A percentile compares a stretch with the other conserved stretches of the same genome.
Evolutionary conservation across 2,329 filamentous ascomycete species (phyloP).

Genomic region (Aspergillus ochraceoroseus): DNA sequence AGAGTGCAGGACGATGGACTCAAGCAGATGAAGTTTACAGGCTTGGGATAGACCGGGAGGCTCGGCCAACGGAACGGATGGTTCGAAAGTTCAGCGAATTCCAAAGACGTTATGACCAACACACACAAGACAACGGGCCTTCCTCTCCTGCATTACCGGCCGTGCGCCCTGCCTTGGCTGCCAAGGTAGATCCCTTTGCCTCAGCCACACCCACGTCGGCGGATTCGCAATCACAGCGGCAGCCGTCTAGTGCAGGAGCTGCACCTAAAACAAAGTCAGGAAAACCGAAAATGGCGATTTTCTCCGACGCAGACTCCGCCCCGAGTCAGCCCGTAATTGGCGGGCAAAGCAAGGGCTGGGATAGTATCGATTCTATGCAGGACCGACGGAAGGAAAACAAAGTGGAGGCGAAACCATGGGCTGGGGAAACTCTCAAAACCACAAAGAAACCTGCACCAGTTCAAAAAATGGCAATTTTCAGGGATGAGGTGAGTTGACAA

Average conservation of each 20-base stretch:
- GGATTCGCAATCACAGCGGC: slow-evolving; percentile 63
- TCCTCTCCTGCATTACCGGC: slow-evolving; percentile 81
- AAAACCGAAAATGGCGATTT: slow-evolving; percentile 82
- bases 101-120: slow-evolving; percentile 68
- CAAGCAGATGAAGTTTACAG: slow-evolving; percentile 94
- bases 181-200: slow-evolving; percentile 79
- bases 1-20: slow-evolving; percentile 73
- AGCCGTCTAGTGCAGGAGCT: slow-evolving; percentile 47
- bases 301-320: slow-evolving; percentile 67
- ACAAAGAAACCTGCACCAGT: slow-evolving; percentile 73
- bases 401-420: slow-evolving; percentile 82
- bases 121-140: slow-evolving; percentile 61
- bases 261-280: slow-evolving; percentile 57
- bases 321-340: slow-evolving; percentile 53
- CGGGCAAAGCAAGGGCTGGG: slow-evolving; percentile 70
- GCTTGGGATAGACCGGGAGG: slow-evolving; percentile 82
- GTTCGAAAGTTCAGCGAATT: slow-evolving; percentile 91
- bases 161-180: slow-evolving; percentile 73
- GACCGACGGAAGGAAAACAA: slow-evolving; percentile 93
- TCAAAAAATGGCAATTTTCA: slow-evolving; percentile 87
- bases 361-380: slow-evolving; percentile 78
- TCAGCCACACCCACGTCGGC: slow-evolving; percentile 45
- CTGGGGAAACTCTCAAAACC: slow-evolving; percentile 80
- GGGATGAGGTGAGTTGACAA: slow-evolving; percentile 77
- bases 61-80: slow-evolving; percentile 73